phyloP scores from a whole-genome alignment of 75 land plant genomes.

The Cryptomeria japonica region DNA sequence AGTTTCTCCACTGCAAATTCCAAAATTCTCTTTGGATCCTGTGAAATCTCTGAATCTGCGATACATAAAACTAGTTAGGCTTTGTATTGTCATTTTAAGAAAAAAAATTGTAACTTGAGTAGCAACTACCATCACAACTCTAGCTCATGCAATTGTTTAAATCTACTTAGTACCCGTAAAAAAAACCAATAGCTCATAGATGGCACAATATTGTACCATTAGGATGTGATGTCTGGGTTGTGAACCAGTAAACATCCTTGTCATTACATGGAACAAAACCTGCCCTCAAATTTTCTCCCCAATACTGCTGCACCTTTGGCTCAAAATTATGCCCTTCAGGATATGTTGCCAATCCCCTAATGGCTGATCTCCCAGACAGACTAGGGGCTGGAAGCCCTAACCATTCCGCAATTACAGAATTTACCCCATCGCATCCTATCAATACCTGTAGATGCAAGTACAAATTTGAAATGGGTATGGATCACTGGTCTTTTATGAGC shows the following conservation, averaged over 20 bases:
- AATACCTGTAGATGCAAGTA: conserved; percentile 24
- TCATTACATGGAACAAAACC: conserved; percentile 31
- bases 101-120: background rate
- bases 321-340: conserved; percentile 35
- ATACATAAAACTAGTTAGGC: background rate
- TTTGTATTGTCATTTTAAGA: background rate
- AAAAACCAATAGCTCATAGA: background rate
- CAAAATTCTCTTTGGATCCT: conserved; percentile 15
- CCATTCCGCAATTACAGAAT: conserved; percentile 36
- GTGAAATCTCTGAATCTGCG: background rate
- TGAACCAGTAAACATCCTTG: conserved; percentile 40
- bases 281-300: conserved; percentile 28
- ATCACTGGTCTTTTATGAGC: background rate
- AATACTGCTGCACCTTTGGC: conserved; percentile 11
- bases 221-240: background rate
- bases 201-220: background rate
- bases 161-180: background rate
- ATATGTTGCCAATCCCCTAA: conserved; percentile 34
- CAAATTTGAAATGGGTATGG: background rate
- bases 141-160: background rate
- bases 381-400: conserved; percentile 31
- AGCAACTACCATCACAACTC: background rate
- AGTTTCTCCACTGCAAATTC: conserved; percentile 14
- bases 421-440: conserved; percentile 50
- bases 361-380: conserved; percentile 27